Conservation (phyloP, 1,139 yeast species). For the Zygosaccharomyces pseudobailii region DNA sequence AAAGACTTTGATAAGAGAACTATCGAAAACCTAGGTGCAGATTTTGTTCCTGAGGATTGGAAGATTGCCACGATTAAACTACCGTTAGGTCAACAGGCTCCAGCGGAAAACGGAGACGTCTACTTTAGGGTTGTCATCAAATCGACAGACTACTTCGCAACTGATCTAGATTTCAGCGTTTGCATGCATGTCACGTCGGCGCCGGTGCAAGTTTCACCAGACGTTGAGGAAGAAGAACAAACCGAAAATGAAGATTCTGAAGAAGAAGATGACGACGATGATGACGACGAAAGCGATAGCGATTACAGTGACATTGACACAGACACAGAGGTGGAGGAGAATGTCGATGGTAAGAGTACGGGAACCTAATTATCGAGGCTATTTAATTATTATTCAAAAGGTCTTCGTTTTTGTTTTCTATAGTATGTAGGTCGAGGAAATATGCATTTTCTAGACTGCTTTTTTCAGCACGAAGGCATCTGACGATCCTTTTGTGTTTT, state of each 20-base stretch:
- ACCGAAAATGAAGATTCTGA: constrained; percentile 36
- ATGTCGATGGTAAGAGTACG: constrained; percentile 16
- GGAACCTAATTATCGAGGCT: not conserved
- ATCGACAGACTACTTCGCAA: constrained; percentile 65
- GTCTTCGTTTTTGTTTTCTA: not conserved
- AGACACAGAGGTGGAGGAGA: constrained; percentile 40
- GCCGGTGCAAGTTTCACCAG: constrained; percentile 33
- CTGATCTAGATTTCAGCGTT: constrained; percentile 65
- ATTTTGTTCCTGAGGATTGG: constrained; percentile 43
- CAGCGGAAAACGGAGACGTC: constrained; percentile 55
- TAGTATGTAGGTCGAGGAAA: constrained; percentile 20
- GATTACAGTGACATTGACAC: constrained; percentile 42
- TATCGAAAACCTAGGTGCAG: constrained; percentile 25
- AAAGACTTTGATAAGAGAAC: constrained; percentile 29
- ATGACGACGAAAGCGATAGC: constrained; percentile 51
- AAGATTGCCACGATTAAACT: constrained; percentile 67
- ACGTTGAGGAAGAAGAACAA: constrained; percentile 16
- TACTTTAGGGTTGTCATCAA: constrained; percentile 63
- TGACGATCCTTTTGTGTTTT: constrained; percentile 43
- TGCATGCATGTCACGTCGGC: constrained; percentile 55
- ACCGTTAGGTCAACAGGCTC: constrained; percentile 68
- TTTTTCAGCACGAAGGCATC: constrained; percentile 42
- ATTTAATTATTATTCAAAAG: too few species aligned
- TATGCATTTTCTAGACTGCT: constrained; percentile 1
- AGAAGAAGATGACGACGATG: constrained; percentile 45